Percentiles rank a stretch among this genome's conserved stretches.
Evolutionary conservation across 2,329 filamentous ascomycete genomes (phyloP).

Genomic region (Talaromyces sp.): DNA sequence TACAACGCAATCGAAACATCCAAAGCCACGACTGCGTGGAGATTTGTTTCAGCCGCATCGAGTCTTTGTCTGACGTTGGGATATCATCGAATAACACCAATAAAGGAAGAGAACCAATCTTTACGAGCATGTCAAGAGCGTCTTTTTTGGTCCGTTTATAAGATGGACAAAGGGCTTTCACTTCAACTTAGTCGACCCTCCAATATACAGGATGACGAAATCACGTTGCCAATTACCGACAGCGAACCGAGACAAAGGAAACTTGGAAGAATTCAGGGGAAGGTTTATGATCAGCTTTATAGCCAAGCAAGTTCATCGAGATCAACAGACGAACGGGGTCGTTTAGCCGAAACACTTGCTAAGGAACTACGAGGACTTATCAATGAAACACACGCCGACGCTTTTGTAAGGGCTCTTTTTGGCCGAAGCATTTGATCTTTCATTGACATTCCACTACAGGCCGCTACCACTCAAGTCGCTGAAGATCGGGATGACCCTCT

Average conservation of each 20-base stretch:
- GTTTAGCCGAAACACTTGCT: not conserved
- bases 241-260: not conserved
- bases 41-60: slow-evolving; percentile 3
- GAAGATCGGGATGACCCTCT: not conserved
- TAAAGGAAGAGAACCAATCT: not conserved
- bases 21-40: slow-evolving; percentile 1
- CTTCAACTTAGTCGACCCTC: slow-evolving; percentile 4
- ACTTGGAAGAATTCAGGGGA: slow-evolving; percentile 5
- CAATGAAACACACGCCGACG: not conserved
- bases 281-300: slow-evolving; percentile 7
- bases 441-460: not conserved
- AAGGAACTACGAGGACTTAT: not conserved
- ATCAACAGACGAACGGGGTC: not conserved
- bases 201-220: slow-evolving; percentile 5
- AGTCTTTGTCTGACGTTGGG: slow-evolving; percentile 4
- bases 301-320: not conserved
- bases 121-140: not conserved
- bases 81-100: not conserved
- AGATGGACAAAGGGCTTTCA: slow-evolving; percentile 1
- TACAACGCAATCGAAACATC: slow-evolving; percentile 4
- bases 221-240: not conserved
- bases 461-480: not conserved
- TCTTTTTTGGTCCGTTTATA: slow-evolving; percentile 6
- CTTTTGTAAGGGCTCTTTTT: not conserved
- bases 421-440: not conserved